Evolutionary conservation across 2,329 filamentous ascomycete species (phyloP).

Genomic region (Talaromyces sp.): DNA sequence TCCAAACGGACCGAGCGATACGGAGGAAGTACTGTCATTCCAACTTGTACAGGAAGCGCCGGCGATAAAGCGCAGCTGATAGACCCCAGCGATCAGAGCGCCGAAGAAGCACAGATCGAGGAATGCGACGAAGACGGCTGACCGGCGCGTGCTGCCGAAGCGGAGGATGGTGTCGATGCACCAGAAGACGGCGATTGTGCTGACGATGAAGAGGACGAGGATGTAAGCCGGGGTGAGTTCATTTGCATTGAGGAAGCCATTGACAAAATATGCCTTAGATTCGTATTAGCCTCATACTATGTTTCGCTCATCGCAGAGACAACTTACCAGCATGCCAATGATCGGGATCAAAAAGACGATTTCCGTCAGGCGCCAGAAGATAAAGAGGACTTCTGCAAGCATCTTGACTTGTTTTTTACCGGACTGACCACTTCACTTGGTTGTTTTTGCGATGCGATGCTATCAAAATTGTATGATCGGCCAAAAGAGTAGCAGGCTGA

Average conservation of each 20-base stretch:
- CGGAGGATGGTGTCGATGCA: constrained; percentile 58
- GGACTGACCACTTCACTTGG: background rate
- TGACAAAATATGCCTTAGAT: constrained; percentile 54
- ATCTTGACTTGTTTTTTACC: constrained; percentile 35
- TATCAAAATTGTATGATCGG: background rate
- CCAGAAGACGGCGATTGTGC: constrained; percentile 59
- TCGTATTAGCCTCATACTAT: background rate
- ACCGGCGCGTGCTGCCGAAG: constrained; percentile 57
- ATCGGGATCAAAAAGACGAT: constrained; percentile 61
- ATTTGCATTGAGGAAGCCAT: constrained; percentile 55
- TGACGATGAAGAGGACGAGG: constrained; percentile 63
- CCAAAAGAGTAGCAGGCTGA: background rate
- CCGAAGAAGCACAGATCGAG: constrained; percentile 61
- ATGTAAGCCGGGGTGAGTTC: constrained; percentile 58
- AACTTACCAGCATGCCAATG: constrained; percentile 57
- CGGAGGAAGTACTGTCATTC: constrained; percentile 50
- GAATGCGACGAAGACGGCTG: constrained; percentile 57
- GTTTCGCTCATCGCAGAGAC: background rate
- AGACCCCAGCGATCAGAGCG: constrained; percentile 60
- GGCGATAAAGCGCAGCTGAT: constrained; percentile 55
- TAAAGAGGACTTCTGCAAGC: constrained; percentile 57
- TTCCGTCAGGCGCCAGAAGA: constrained; percentile 58
- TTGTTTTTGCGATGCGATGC: background rate
- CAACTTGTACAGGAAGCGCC: constrained; percentile 65
- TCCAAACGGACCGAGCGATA: constrained; percentile 61